A percentile compares a stretch with the other conserved stretches of the same genome.
phyloP scores from a whole-genome alignment of 495 filamentous ascomycete species.

The Cercophora samala region DNA sequence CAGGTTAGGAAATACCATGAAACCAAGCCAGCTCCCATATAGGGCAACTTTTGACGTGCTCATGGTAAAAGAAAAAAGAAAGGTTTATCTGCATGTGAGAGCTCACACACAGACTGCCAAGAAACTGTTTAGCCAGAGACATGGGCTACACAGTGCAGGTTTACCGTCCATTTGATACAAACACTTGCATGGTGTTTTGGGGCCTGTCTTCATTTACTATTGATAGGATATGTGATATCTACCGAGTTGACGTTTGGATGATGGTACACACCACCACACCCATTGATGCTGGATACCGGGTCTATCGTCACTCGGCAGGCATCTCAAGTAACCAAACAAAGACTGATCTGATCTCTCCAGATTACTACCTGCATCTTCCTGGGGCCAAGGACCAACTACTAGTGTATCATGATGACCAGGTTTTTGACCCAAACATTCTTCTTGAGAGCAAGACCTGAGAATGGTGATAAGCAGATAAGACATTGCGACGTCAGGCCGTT shows the following conservation, averaged over 20 bases:
- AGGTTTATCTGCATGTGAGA: not conserved
- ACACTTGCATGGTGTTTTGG: too few relatives aligned
- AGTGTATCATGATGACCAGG: not conserved
- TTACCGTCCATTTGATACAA: not conserved
- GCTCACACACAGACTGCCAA: not conserved
- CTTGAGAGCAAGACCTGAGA: not conserved
- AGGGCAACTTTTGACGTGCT: not conserved
- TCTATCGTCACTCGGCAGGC: not conserved
- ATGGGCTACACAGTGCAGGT: not conserved
- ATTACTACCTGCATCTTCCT: too few relatives aligned
- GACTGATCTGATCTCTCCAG: not conserved
- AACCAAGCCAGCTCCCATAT: not conserved
- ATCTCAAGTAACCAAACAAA: not conserved
- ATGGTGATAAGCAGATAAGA: constrained; percentile 1
- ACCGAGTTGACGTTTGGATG: not conserved
- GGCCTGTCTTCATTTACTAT: too few relatives aligned
- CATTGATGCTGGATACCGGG: too few relatives aligned
- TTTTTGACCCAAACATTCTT: not conserved
- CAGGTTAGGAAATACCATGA: not conserved
- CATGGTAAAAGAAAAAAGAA: not conserved
- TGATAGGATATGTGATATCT: not conserved
- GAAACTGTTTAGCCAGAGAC: not conserved
- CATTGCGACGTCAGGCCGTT: constrained; percentile 1
- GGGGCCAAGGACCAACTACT: not conserved
- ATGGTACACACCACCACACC: not conserved